Evolutionary conservation across 208 protist species (phyloP), one percentile per base, ranked within the genome.

Genomic region (Trypanosomatidae sp.): DNA sequence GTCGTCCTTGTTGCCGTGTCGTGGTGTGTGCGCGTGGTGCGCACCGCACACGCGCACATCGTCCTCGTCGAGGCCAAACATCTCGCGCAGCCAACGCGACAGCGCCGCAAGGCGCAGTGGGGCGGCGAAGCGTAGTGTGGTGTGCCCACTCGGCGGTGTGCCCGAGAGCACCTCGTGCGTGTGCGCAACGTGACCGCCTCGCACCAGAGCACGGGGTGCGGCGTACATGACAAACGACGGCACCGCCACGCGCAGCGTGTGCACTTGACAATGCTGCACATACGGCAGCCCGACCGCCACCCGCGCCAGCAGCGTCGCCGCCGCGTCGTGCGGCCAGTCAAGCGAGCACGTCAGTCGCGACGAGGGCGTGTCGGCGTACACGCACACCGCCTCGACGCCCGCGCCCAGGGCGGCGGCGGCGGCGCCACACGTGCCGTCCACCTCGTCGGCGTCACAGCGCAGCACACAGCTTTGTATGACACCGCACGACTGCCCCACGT

Each of bases 171-270:
- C 20, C 4, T 28, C 4, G 15, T 53, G 45, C 22, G 24, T 39
- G 28, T 49, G 39, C n/a, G 20, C 25, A 15, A 51, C 25, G 40
- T 53, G 22, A 20, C 33, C 51, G 6, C 5, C 16, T 4, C n/a
- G 28, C 16, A 62, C 16, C n/a, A n/a, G n/a, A n/a, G 41, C 44
- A 23, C 32, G 32, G 22, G 53, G 61, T n/a, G n/a, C n/a, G 22
- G 48, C 49, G 63, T 77, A 94, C 72, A 94, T 91, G 26, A 75
- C 48, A 63, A 94, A 97, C 45, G 61, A 71, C 1, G 93, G 91
- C 22, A 97, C 54, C 4, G 32, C 35, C 33, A 92, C 28, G 6
- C 32, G 27, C 15, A 94, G 32, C 39, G 96, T 86, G 54, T 94
- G 78, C 4, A 97, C 53, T 22, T 95, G 88, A 38, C 61, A 93